Conservation (phyloP, 768 basidiomycete genomes). For the Fibroporia radiculosa region DNA sequence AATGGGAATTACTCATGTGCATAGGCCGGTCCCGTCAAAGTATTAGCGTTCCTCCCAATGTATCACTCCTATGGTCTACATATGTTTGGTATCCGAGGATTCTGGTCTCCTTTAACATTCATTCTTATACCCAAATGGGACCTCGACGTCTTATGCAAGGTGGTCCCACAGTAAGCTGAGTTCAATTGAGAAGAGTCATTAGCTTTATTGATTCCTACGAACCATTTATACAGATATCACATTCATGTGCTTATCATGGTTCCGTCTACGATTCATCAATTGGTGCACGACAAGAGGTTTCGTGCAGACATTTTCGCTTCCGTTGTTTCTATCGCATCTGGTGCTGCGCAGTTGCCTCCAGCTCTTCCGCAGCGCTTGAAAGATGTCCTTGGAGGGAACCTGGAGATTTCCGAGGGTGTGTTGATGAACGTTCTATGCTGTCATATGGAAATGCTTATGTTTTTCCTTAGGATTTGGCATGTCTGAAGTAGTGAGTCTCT, state of each 20-base stretch:
- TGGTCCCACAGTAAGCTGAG: conserved; percentile 49
- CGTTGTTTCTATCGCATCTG: conserved; percentile 35
- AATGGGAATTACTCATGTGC: neutral
- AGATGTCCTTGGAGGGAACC: neutral
- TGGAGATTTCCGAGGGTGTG: conserved; percentile 35
- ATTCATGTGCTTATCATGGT: conserved; percentile 44
- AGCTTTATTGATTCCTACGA: neutral
- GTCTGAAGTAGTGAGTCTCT: conserved; percentile 20
- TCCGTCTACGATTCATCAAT: conserved; percentile 59
- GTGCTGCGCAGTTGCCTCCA: conserved; percentile 63
- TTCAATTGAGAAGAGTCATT: neutral
- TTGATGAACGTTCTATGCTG: conserved; percentile 4
- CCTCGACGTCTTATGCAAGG: conserved; percentile 37
- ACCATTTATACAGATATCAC: conserved; percentile 49
- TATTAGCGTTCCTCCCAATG: conserved; percentile 56
- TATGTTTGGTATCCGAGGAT: conserved; percentile 38
- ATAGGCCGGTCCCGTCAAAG: no score
- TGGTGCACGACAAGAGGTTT: conserved; percentile 46
- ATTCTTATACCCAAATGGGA: conserved; percentile 60
- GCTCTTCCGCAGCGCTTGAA: conserved; percentile 37
- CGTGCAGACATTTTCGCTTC: conserved; percentile 46
- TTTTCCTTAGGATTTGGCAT: conserved; percentile 48
- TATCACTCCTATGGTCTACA: conserved; percentile 65
- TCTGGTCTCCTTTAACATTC: conserved; percentile 37
- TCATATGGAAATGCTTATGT: neutral